A percentile compares a stretch with the other conserved stretches of the same genome.
phyloP scores from a whole-genome alignment of 345 rosid species.

The Eutrema heterophyllum region DNA sequence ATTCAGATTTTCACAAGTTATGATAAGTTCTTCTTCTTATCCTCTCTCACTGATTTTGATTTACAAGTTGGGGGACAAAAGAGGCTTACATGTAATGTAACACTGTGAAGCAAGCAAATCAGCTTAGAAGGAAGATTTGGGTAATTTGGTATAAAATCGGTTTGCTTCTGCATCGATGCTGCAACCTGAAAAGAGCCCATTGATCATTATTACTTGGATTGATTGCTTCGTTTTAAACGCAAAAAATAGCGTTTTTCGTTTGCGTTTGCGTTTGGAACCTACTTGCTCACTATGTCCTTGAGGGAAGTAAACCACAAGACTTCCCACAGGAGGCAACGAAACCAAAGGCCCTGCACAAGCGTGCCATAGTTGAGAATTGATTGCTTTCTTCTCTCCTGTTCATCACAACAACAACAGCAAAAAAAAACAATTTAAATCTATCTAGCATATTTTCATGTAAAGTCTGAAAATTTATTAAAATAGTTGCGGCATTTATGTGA shows the following conservation, averaged over 20 bases:
- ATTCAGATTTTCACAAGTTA: constrained; percentile 25
- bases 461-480: neutral
- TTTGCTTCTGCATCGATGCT: constrained; percentile 82
- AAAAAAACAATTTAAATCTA: neutral
- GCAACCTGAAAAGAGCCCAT: constrained; percentile 60
- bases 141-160: constrained; percentile 74
- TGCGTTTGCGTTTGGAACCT: constrained; percentile 7
- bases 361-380: constrained; percentile 93
- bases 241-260: neutral
- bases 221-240: neutral
- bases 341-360: constrained; percentile 98
- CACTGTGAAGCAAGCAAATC: constrained; percentile 74
- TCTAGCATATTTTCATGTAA: constrained; percentile 3
- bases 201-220: neutral
- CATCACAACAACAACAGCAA: neutral
- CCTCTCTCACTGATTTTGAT: neutral
- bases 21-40: constrained; percentile 7
- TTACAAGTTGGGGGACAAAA: neutral
- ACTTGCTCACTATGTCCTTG: constrained; percentile 99
- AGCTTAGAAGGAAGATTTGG: constrained; percentile 90
- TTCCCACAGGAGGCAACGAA: constrained; percentile 87
- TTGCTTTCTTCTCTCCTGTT: constrained; percentile 77
- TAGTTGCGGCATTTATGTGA: neutral
- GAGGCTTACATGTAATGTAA: constrained; percentile 68
- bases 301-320: constrained; percentile 94